Evolutionary conservation across 2,329 filamentous ascomycete genomes (phyloP).

Genomic region (Diaporthe aspalathi): DNA sequence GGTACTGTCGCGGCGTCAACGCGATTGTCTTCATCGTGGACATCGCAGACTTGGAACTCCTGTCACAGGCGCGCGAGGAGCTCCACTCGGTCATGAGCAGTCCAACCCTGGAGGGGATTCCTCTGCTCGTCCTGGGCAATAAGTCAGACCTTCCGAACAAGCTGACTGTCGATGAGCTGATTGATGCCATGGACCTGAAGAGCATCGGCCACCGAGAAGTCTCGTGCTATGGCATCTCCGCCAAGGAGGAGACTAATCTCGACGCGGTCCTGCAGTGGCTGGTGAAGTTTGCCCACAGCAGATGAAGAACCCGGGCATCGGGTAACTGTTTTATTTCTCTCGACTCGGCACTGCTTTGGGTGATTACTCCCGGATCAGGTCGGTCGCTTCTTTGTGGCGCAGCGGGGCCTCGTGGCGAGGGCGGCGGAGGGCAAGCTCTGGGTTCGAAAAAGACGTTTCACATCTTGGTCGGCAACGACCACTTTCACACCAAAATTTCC

Average conservation of each 20-base stretch:
- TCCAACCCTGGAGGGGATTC: slow-evolving; percentile 86
- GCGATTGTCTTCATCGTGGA: slow-evolving; percentile 99
- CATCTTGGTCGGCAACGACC: slow-evolving; percentile 41
- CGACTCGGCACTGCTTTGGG: slow-evolving; percentile 16
- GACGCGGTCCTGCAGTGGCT: slow-evolving; percentile 97
- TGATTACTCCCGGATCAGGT: slow-evolving; percentile 23
- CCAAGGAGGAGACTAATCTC: slow-evolving; percentile 98
- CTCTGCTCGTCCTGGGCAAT: slow-evolving; percentile 93
- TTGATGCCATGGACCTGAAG: slow-evolving; percentile 91
- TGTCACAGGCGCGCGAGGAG: slow-evolving; percentile 90
- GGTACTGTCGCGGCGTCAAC: slow-evolving; percentile 97
- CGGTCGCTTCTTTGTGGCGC: slow-evolving; percentile 37
- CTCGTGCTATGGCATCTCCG: slow-evolving; percentile 98
- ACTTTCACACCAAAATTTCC: slow-evolving; percentile 36
- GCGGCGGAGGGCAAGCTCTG: slow-evolving; percentile 34
- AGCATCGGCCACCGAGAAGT: slow-evolving; percentile 92
- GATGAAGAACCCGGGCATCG: slow-evolving; percentile 58
- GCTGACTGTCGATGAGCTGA: slow-evolving; percentile 92
- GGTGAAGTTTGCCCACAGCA: slow-evolving; percentile 82
- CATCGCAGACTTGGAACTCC: slow-evolving; percentile 83
- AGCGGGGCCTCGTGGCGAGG: slow-evolving; percentile 34
- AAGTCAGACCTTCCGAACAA: slow-evolving; percentile 96
- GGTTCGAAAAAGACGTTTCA: slow-evolving; percentile 39
- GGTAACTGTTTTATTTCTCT: slow-evolving; percentile 25
- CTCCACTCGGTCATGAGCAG: slow-evolving; percentile 90